A percentile compares a stretch with the other conserved stretches of the same genome.
These are phyloP conservation scores for Leishmania turanica DNA, from an alignment of 208 protist species.

Conservation along the genomic window DNA sequence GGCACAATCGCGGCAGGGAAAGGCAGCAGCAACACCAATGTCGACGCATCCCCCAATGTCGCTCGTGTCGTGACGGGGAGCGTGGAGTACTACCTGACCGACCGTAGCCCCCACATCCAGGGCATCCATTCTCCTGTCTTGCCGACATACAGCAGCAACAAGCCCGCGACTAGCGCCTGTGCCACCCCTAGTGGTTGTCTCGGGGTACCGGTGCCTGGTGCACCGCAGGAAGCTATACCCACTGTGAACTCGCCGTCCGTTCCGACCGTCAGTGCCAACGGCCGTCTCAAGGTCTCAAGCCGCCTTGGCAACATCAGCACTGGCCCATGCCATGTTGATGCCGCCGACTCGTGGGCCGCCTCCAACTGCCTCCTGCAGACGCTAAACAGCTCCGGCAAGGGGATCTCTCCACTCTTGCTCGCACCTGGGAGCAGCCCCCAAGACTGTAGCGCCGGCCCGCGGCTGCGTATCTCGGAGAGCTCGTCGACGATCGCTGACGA, in stretches of 20 bases:
- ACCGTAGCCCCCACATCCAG: neutral
- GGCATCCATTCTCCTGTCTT: no score
- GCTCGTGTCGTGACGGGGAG: no score
- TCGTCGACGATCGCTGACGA: conserved; percentile 10
- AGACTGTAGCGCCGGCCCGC: neutral
- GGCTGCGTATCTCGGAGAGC: conserved; percentile 23
- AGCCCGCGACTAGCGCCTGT: neutral
- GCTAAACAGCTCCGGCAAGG: conserved; percentile 6
- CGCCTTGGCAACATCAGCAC: neutral
- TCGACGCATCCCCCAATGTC: neutral
- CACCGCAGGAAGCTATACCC: neutral
- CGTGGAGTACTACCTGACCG: neutral
- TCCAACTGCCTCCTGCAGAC: conserved; percentile 25
- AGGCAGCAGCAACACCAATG: neutral
- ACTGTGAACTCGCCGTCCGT: neutral
- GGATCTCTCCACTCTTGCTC: conserved; percentile 4
- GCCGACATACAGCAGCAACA: conserved; percentile 1
- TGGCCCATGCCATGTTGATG: neutral
- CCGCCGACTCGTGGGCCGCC: neutral
- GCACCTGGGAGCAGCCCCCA: neutral
- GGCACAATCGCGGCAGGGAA: neutral
- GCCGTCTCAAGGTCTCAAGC: neutral
- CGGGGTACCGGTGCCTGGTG: neutral
- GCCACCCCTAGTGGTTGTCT: neutral
- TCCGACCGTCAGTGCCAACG: neutral